A percentile compares a stretch with the other conserved stretches of the same genome.
These are phyloP conservation scores for Rhodotorula sp. DNA, from an alignment of 1,284 basidiomycete genomes.

Conservation along the genomic window DNA sequence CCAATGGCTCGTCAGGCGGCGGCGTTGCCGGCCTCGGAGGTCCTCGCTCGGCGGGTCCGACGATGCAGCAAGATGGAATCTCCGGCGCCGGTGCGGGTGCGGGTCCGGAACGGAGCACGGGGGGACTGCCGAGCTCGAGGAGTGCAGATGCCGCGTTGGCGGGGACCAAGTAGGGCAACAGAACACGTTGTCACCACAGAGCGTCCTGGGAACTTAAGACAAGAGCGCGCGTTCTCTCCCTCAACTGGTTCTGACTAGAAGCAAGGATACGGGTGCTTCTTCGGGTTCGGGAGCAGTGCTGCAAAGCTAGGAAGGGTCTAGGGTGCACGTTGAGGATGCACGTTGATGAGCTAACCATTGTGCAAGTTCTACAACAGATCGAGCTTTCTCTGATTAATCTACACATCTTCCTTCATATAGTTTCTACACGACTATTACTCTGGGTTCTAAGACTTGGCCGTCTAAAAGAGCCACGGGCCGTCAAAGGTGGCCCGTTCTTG, in stretches of 20 bases:
- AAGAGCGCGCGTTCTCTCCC: background rate
- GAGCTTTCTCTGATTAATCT: background rate
- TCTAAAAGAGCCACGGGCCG: background rate
- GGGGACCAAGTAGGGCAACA: background rate
- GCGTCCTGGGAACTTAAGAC: background rate
- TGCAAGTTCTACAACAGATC: too few relatives aligned
- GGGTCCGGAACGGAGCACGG: background rate
- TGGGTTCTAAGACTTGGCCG: background rate
- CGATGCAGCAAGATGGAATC: background rate
- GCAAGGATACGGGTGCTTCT: too few relatives aligned
- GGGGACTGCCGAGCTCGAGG: background rate
- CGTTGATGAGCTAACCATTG: too few relatives aligned
- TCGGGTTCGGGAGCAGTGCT: too few relatives aligned
- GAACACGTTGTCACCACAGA: background rate
- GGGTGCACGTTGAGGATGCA: too few relatives aligned
- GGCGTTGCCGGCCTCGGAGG: background rate
- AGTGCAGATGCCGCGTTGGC: background rate
- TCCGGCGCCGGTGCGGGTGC: background rate
- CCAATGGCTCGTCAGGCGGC: background rate
- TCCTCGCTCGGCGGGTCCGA: background rate
- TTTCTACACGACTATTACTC: too few relatives aligned
- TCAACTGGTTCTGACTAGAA: too few relatives aligned
- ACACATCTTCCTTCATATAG: too few relatives aligned
- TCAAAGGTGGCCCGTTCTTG: background rate
- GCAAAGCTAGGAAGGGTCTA: too few relatives aligned